Evolutionary conservation across 805 yeast species (phyloP).

Genomic region (Pichia nanzhaoensis): DNA sequence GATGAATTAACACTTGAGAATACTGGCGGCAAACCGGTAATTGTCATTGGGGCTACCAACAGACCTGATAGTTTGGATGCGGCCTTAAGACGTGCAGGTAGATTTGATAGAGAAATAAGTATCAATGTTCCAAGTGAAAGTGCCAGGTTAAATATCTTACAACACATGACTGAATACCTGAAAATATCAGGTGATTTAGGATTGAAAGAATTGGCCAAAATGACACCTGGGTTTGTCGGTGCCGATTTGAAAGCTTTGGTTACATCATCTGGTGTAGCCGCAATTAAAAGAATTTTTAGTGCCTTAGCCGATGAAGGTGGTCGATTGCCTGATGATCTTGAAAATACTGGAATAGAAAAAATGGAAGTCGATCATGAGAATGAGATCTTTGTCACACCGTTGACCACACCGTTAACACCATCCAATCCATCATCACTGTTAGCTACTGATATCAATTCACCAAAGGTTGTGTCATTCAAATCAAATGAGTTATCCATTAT

Average conservation of each 20-base stretch:
- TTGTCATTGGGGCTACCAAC: conserved; percentile 93
- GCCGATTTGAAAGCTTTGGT: conserved; percentile 93
- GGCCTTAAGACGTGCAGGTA: conserved; percentile 92
- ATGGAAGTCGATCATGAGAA: conserved; percentile 8
- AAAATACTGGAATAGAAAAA: neutral
- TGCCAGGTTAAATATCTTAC: conserved; percentile 68
- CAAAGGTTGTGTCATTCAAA: conserved; percentile 3
- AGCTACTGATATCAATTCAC: neutral
- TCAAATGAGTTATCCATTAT: conserved; percentile 43
- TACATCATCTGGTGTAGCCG: conserved; percentile 91
- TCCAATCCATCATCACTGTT: conserved; percentile 3
- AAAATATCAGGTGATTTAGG: conserved; percentile 68
- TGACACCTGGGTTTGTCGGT: conserved; percentile 97
- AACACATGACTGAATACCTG: conserved; percentile 62
- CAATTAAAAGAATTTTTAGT: conserved; percentile 85
- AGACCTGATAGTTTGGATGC: conserved; percentile 94
- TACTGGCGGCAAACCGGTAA: conserved; percentile 88
- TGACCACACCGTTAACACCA: conserved; percentile 6
- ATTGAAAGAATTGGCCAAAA: conserved; percentile 67
- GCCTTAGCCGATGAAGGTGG: conserved; percentile 35
- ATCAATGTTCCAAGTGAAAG: conserved; percentile 90
- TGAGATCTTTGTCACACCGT: conserved; percentile 8
- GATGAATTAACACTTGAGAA: conserved; percentile 85
- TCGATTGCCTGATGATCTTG: conserved; percentile 28
- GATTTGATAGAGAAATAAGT: conserved; percentile 93